These are phyloP conservation scores for Candida takata DNA, from an alignment of 805 yeast species.

Conservation along the genomic window DNA sequence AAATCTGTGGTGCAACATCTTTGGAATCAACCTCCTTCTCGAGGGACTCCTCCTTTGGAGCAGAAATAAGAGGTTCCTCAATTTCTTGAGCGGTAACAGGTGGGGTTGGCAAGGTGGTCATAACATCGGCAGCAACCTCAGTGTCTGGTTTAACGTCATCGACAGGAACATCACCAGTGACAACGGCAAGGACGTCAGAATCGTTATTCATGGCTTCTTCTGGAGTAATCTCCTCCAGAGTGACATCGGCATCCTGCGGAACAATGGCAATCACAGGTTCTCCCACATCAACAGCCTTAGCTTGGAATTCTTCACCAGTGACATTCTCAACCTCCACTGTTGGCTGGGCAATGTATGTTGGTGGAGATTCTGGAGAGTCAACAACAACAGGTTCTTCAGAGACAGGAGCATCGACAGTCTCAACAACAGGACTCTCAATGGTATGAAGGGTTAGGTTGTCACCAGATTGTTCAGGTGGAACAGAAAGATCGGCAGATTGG, in stretches of 20 bases:
- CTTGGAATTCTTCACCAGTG: slow-evolving; percentile 9
- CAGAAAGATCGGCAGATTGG: slow-evolving; percentile 2
- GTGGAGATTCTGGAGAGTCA: neutral
- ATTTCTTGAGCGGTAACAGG: slow-evolving; percentile 11
- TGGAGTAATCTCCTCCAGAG: slow-evolving; percentile 11
- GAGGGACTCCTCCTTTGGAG: neutral
- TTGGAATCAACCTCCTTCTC: slow-evolving; percentile 3
- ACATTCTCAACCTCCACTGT: slow-evolving; percentile 3
- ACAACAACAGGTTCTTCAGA: slow-evolving; percentile 1
- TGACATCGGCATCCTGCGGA: slow-evolving; percentile 8
- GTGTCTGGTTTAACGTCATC: slow-evolving; percentile 9
- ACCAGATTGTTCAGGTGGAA: slow-evolving; percentile 2
- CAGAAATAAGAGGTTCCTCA: neutral
- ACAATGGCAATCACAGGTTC: slow-evolving; percentile 10
- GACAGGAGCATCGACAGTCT: slow-evolving; percentile 2
- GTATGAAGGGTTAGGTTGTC: slow-evolving; percentile 1
- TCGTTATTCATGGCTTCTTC: slow-evolving; percentile 17
- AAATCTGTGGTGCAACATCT: slow-evolving; percentile 1
- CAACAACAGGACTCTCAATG: slow-evolving; percentile 1
- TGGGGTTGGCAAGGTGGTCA: slow-evolving; percentile 16
- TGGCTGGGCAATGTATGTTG: neutral
- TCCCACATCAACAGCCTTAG: slow-evolving; percentile 9
- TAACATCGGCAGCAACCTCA: slow-evolving; percentile 1
- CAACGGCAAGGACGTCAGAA: slow-evolving; percentile 11
- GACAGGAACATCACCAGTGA: slow-evolving; percentile 6